Evolutionary conservation across 164 flowering plant species (phyloP), one percentile per base, ranked within the genome.

Genomic region (Pachysandra terminalis): DNA sequence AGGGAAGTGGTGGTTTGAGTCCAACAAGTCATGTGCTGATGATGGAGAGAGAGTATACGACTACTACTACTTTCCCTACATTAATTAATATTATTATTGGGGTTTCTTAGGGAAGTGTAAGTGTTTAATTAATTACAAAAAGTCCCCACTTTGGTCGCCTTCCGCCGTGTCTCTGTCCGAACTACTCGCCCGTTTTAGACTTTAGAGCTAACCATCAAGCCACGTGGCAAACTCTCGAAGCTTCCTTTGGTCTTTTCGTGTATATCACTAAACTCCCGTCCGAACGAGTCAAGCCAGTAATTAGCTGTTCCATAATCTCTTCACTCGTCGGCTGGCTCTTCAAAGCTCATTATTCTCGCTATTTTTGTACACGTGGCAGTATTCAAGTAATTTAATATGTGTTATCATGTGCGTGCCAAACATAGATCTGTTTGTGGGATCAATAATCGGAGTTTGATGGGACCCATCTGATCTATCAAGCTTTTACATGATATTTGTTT

Each of bases 1-100:
- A 32, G 22, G 7, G 63, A n/a, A n/a, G 63, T 28, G 63, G n/a
- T 0, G 26, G 15, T 32, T 22, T 21, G 26, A 65, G 68, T 32
- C 51, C 68, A 65, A 65, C 68, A 54, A 19, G 59, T 53, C 68
- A 65, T 32, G 68, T 65, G 68, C 28, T 32, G 68, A 28, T 28
- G 62, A 59, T 26, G 40, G n/a, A n/a, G n/a, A n/a, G n/a, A n/a
- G n/a, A n/a, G n/a, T n/a, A n/a, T n/a, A n/a, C n/a, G n/a, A n/a
- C n/a, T n/a, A n/a, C n/a, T n/a, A n/a, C n/a, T 8, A 16, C 57
- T 37, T 14, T 40, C 17, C 25, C 52, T 22, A 14, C 57, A 63
- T 64, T 53, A 19, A 2, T 41, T 22, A 51, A 10, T 37, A 64
- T 51, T 24, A 24, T 60, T 13, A 60, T n/a, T 60, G 19, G 63